Conservation (phyloP, 148 eudicot genomes). For the Camellia japonica region DNA sequence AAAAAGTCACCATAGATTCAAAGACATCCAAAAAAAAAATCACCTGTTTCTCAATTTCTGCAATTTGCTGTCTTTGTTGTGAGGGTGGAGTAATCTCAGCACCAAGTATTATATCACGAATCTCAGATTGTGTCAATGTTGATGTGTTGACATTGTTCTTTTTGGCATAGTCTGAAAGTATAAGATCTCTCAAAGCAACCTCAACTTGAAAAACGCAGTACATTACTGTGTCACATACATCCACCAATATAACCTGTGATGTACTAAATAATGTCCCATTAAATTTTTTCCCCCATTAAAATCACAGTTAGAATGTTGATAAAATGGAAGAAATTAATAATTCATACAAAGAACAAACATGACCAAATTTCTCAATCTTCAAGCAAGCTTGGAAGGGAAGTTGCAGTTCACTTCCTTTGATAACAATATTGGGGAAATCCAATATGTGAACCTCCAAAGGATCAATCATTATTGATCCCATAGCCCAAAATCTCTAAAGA, state of each 20-base stretch:
- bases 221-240: not conserved
- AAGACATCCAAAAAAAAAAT: not conserved
- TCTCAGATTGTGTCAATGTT: conserved; percentile 93
- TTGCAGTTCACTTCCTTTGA: conserved; percentile 98
- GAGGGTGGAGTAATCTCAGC: conserved; percentile 99
- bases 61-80: conserved; percentile 97
- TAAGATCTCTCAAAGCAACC: conserved; percentile 95
- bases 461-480: conserved; percentile 58
- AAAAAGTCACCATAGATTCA: not conserved
- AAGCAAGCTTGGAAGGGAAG: conserved; percentile 99
- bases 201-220: conserved; percentile 64
- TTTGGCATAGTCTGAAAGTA: conserved; percentile 96
- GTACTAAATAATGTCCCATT: not conserved
- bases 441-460: conserved; percentile 97
- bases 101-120: conserved; percentile 97
- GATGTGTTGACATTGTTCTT: conserved; percentile 98
- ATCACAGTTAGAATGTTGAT: not conserved
- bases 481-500: too few relatives aligned
- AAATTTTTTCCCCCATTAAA: not conserved
- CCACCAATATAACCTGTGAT: not conserved
- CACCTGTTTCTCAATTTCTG: conserved; percentile 97
- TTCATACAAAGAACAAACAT: not conserved
- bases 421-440: conserved; percentile 96
- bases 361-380: conserved; percentile 97
- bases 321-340: not conserved